phyloP scores from a whole-genome alignment of 169 alveolate species.

The Cystoisospora suis region DNA sequence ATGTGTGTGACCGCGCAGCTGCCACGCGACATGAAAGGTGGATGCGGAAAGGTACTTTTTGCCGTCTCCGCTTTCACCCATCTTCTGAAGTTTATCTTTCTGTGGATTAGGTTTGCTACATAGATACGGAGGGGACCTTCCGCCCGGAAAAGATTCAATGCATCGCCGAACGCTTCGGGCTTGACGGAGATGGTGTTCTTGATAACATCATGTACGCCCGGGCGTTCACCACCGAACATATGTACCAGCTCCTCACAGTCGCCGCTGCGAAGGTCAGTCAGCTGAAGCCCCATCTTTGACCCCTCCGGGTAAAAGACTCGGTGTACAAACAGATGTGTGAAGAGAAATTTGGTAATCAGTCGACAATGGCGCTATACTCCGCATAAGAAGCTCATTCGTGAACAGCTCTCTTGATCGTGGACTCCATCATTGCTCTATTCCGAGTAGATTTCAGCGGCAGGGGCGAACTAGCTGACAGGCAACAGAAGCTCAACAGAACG shows the following conservation, averaged over 20 bases:
- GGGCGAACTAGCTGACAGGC: constrained; percentile 98
- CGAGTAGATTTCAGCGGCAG: constrained; percentile 85
- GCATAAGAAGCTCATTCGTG: neutral
- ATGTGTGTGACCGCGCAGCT: constrained; percentile 92
- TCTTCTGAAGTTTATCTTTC: no score
- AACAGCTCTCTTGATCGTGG: constrained; percentile 68
- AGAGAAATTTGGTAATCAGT: constrained; percentile 42
- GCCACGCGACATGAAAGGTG: constrained; percentile 94
- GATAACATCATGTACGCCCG: constrained; percentile 94
- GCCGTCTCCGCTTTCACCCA: neutral
- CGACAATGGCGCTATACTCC: neutral
- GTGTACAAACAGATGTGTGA: constrained; percentile 48
- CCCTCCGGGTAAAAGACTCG: neutral
- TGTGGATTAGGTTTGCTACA: constrained; percentile 86
- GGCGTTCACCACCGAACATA: constrained; percentile 60
- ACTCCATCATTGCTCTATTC: constrained; percentile 85
- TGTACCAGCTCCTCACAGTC: constrained; percentile 45
- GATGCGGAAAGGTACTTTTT: constrained; percentile 85
- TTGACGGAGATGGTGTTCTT: constrained; percentile 89
- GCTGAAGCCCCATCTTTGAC: neutral
- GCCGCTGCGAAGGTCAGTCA: constrained; percentile 65
- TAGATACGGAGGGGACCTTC: constrained; percentile 99
- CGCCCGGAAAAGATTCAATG: constrained; percentile 98
- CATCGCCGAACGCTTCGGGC: constrained; percentile 96
- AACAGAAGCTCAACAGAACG: constrained; percentile 86